Evolutionary conservation across 495 filamentous ascomycete genomes (phyloP), one percentile per base, ranked within the genome.

Genomic region (Daldinia loculata): DNA sequence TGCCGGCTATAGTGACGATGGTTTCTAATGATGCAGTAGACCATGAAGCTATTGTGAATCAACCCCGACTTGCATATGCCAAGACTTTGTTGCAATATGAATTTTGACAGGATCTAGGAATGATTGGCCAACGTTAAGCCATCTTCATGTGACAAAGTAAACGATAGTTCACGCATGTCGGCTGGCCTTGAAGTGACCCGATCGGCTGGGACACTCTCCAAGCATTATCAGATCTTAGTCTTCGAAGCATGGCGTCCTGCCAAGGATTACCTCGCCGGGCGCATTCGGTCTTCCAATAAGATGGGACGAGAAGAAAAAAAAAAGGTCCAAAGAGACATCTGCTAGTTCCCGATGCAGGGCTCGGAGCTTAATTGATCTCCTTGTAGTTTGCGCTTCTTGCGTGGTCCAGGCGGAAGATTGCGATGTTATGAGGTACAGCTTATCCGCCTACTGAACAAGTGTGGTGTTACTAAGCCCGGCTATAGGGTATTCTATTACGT

Each of bases 291-390:
- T 19, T 41, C 60, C 65, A 65, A 67, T 68, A 19, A 56, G 27
- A 53, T 32, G 34, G 34, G 24, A 67, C 30, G 56, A n/a, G 45
- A 27, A 15, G 22, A 22, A 34, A 15, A 11, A 38, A 38, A 26
- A 15, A 38, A 29, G 12, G 50, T 50, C 29, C 14, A 34, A 62
- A 39, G 39, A 32, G 64, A 50, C 34, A 45, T 61, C 55, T 68
- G 64, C 53, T 57, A 43, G 56, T 60, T 61, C 60, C 64, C 69
- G 69, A 67, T 24, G 53, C 69, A 61, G 41, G 64, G 38, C 39
- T 34, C 69, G 64, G 69, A 67, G 63, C 64, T 72, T 72, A 67
- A 72, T 43, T 56, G 57, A 19, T 50, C 69, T 71, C 55, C 69
- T 39, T 56, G 17, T 58, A n/a, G 48, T 56, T 65, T 62, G 61